Evolutionary conservation across 2,329 filamentous ascomycete species (phyloP).

Genomic region (Neonectria faginata): DNA sequence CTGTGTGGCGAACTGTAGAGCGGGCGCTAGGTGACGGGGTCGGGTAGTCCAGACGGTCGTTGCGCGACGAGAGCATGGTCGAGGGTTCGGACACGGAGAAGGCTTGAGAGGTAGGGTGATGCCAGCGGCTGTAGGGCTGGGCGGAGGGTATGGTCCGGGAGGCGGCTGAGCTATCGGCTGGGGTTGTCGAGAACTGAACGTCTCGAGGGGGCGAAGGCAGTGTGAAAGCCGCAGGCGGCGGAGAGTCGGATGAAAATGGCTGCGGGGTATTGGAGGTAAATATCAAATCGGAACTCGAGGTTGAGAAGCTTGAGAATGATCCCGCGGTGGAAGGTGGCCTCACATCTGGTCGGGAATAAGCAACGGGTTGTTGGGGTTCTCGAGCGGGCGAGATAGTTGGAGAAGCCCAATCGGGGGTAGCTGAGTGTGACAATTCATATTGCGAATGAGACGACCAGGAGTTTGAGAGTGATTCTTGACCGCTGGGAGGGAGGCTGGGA

Average conservation of each 20-base stretch:
- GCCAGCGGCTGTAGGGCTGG: constrained; percentile 35
- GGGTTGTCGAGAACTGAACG: neutral
- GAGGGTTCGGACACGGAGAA: constrained; percentile 29
- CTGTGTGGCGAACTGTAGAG: constrained; percentile 5
- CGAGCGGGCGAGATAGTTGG: constrained; percentile 16
- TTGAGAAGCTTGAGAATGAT: constrained; percentile 42
- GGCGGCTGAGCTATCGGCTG: neutral
- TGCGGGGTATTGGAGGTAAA: constrained; percentile 20
- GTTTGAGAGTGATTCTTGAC: constrained; percentile 13
- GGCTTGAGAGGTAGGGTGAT: constrained; percentile 29
- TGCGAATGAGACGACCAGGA: constrained; percentile 7
- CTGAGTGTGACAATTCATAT: constrained; percentile 28
- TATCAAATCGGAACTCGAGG: constrained; percentile 36
- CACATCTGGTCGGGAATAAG: constrained; percentile 14
- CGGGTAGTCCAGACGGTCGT: constrained; percentile 27
- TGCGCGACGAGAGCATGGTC: constrained; percentile 23
- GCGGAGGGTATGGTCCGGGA: constrained; percentile 40
- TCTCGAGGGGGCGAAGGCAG: constrained; percentile 10
- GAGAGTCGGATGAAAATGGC: constrained; percentile 1
- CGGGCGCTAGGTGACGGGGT: constrained; percentile 18
- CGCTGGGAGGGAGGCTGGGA: constrained; percentile 4
- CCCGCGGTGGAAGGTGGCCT: constrained; percentile 33
- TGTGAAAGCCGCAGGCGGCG: neutral
- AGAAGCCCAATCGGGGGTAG: constrained; percentile 17
- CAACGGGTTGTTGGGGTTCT: constrained; percentile 20